Conservation (phyloP, 306 rosid species). For the Benincasa hispida region DNA sequence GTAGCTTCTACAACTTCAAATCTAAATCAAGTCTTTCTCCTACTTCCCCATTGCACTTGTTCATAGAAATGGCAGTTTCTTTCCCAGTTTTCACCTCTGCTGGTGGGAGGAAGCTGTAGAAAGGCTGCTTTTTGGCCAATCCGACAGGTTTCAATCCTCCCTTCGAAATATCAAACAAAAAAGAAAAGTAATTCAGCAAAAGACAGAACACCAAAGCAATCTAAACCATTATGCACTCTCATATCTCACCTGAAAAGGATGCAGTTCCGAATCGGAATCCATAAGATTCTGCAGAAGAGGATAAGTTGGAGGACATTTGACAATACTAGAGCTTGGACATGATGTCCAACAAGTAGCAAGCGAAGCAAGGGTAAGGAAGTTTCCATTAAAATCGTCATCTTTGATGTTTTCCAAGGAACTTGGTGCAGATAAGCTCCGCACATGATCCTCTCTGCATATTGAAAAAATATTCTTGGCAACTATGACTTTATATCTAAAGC, state of each 20-base stretch:
- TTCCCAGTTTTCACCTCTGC: slow-evolving; percentile 24
- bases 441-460: background rate
- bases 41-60: slow-evolving; percentile 18
- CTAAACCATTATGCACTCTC: background rate
- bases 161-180: slow-evolving; percentile 16
- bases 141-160: background rate
- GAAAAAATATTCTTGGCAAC: background rate
- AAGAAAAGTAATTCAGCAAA: background rate
- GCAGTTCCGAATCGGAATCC: background rate
- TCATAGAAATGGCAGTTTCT: slow-evolving; percentile 3
- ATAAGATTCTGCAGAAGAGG: background rate
- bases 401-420: slow-evolving; percentile 2
- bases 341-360: background rate
- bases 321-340: background rate
- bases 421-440: background rate
- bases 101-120: slow-evolving; percentile 44
- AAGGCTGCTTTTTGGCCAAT: background rate
- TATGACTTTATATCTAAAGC: background rate
- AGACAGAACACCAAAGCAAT: background rate
- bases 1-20: slow-evolving; percentile 43
- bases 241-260: background rate
- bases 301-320: background rate
- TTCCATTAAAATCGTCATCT: background rate
- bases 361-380: background rate
- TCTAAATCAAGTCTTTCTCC: slow-evolving; percentile 54